Evolutionary conservation across 2,329 filamentous ascomycete species (phyloP).

Genomic region (Aspergillaceae sp.): DNA sequence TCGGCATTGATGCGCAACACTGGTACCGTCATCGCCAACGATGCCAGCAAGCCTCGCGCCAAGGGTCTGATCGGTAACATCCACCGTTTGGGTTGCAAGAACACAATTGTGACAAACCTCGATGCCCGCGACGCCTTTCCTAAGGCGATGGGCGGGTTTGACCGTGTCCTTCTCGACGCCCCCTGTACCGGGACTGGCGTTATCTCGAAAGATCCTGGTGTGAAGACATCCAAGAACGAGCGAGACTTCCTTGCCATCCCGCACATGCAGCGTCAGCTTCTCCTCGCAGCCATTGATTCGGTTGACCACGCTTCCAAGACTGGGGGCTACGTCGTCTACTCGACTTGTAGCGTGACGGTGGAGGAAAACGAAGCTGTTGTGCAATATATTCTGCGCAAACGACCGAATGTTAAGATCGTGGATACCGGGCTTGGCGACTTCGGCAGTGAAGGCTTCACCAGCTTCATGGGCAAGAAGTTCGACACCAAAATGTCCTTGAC

Average conservation of each 20-base stretch:
- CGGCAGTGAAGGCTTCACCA: slow-evolving; percentile 85
- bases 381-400: slow-evolving; percentile 81
- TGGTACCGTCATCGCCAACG: slow-evolving; percentile 90
- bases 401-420: slow-evolving; percentile 88
- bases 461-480: slow-evolving; percentile 85
- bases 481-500: slow-evolving; percentile 75
- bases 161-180: slow-evolving; percentile 86
- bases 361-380: slow-evolving; percentile 94
- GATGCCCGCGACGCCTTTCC: slow-evolving; percentile 84
- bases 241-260: slow-evolving; percentile 89
- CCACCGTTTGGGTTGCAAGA: slow-evolving; percentile 85
- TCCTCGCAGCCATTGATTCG: slow-evolving; percentile 88
- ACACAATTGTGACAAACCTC: slow-evolving; percentile 91
- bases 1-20: slow-evolving; percentile 98
- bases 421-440: slow-evolving; percentile 77
- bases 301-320: slow-evolving; percentile 87
- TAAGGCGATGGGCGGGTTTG: slow-evolving; percentile 88
- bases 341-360: slow-evolving; percentile 87
- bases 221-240: slow-evolving; percentile 98
- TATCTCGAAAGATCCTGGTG: slow-evolving; percentile 90
- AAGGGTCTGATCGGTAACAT: slow-evolving; percentile 98
- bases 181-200: slow-evolving; percentile 96
- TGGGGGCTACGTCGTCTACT: slow-evolving; percentile 92
- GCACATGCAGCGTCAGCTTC: slow-evolving; percentile 87
- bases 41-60: slow-evolving; percentile 83